A percentile compares a stretch with the other conserved stretches of the same genome.
These are phyloP conservation scores for Irpex sp. DNA, from an alignment of 1,284 basidiomycete species.

Conservation along the genomic window DNA sequence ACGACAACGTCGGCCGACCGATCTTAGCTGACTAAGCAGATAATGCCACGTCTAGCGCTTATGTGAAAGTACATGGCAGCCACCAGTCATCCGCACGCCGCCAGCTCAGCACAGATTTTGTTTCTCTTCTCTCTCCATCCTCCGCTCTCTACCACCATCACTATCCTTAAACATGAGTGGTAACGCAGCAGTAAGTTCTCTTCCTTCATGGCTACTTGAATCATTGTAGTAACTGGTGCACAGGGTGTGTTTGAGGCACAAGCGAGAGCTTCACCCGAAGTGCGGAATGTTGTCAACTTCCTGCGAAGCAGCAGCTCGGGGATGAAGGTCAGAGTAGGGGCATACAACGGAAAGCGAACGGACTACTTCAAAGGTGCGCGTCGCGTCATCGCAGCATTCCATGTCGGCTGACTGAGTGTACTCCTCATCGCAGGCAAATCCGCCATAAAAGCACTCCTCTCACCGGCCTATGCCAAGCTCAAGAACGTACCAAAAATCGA, in stretches of 20 bases:
- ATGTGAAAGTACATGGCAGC: neutral
- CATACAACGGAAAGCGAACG: constrained; percentile 90
- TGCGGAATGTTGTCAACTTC: constrained; percentile 81
- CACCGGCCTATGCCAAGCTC: constrained; percentile 87
- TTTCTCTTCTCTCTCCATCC: constrained; percentile 6
- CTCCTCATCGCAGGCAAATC: constrained; percentile 66
- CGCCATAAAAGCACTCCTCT: constrained; percentile 88
- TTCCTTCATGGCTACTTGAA: neutral
- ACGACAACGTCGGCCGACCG: neutral
- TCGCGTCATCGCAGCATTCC: neutral
- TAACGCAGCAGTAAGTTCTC: constrained; percentile 4
- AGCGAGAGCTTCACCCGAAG: constrained; percentile 68
- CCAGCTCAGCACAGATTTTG: constrained; percentile 13
- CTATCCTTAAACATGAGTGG: constrained; percentile 6
- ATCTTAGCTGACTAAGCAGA: constrained; percentile 4
- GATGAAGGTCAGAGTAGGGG: constrained; percentile 87
- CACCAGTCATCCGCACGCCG: constrained; percentile 4
- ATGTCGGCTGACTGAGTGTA: constrained; percentile 1
- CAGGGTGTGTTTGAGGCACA: constrained; percentile 56
- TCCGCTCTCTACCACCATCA: constrained; percentile 5
- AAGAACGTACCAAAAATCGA: constrained; percentile 81
- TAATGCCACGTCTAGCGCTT: constrained; percentile 7
- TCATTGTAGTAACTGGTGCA: neutral
- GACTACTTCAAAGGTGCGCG: constrained; percentile 96
- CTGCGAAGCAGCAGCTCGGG: constrained; percentile 82